A percentile compares a stretch with the other conserved stretches of the same genome.
phyloP scores from a whole-genome alignment of 2,329 filamentous ascomycete species.

The Aureobasidium sp. region DNA sequence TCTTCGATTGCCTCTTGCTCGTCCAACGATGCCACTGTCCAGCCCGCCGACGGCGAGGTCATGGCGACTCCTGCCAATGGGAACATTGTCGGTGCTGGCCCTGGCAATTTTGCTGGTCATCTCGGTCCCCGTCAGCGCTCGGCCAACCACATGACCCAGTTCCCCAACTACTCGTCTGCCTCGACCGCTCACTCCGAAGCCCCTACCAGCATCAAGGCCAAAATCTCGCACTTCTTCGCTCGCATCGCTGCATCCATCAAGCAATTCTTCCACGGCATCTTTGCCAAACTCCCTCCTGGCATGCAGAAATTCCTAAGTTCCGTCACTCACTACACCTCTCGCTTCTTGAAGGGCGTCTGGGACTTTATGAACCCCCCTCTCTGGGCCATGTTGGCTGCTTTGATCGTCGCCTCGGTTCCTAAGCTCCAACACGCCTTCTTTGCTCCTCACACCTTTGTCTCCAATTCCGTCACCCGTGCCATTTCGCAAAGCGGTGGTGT shows the following conservation, averaged over 20 bases:
- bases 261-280: conserved; percentile 34
- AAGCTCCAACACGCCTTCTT: conserved; percentile 80
- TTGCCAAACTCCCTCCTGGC: conserved; percentile 45
- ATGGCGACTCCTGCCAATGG: conserved; percentile 44
- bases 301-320: conserved; percentile 46
- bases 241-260: conserved; percentile 23
- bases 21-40: conserved; percentile 28
- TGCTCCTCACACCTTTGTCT: conserved; percentile 76
- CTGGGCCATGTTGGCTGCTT: conserved; percentile 92
- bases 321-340: conserved; percentile 36
- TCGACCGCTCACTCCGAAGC: conserved; percentile 20
- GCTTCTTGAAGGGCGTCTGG: conserved; percentile 64
- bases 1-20: conserved; percentile 21
- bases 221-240: conserved; percentile 21
- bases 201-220: conserved; percentile 23
- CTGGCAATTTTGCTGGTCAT: conserved; percentile 34
- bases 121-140: conserved; percentile 30
- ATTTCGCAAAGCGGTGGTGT: conserved; percentile 80
- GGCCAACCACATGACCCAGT: conserved; percentile 48
- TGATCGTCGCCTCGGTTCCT: conserved; percentile 84
- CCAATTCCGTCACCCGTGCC: conserved; percentile 86
- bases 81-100: conserved; percentile 36
- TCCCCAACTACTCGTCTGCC: conserved; percentile 30
- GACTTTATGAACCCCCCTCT: conserved; percentile 97
- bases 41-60: conserved; percentile 24